Evolutionary conservation across 1,139 yeast genomes (phyloP).

Genomic region (Debaryomyces coudertii): DNA sequence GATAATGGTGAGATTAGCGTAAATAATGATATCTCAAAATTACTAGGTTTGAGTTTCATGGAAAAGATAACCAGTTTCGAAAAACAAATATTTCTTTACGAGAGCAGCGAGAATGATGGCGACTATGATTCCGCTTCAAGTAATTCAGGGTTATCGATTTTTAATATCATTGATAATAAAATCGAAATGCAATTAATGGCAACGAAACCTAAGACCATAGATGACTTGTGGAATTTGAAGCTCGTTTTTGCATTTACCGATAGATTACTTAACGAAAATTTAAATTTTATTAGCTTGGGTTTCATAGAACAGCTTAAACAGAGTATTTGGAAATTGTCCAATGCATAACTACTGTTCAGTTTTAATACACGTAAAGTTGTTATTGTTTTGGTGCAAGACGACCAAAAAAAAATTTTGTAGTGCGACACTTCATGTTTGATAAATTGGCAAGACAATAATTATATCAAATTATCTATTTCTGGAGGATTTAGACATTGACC

Average conservation of each 20-base stretch:
- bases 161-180: constrained; percentile 59
- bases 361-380: not conserved
- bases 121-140: constrained; percentile 21
- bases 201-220: constrained; percentile 44
- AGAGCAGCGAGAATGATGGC: constrained; percentile 22
- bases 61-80: constrained; percentile 35
- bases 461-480: not conserved
- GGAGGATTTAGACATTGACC: not conserved
- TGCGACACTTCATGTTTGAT: constrained; percentile 3
- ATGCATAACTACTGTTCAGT: constrained; percentile 1
- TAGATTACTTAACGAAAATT: constrained; percentile 30
- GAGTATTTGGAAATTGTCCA: constrained; percentile 37
- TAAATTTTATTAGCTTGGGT: constrained; percentile 48
- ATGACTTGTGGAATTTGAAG: constrained; percentile 69
- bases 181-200: constrained; percentile 54
- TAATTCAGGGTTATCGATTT: constrained; percentile 34
- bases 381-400: constrained; percentile 5
- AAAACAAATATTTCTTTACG: constrained; percentile 37
- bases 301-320: constrained; percentile 57
- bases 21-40: constrained; percentile 27
- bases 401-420: constrained; percentile 1
- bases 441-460: constrained; percentile 6
- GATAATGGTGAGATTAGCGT: constrained; percentile 33
- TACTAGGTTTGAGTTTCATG: constrained; percentile 29
- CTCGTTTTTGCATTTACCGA: constrained; percentile 68